Evolutionary conservation across 2,329 filamentous ascomycete genomes (phyloP).

Genomic region (Talaromyces islandicus): DNA sequence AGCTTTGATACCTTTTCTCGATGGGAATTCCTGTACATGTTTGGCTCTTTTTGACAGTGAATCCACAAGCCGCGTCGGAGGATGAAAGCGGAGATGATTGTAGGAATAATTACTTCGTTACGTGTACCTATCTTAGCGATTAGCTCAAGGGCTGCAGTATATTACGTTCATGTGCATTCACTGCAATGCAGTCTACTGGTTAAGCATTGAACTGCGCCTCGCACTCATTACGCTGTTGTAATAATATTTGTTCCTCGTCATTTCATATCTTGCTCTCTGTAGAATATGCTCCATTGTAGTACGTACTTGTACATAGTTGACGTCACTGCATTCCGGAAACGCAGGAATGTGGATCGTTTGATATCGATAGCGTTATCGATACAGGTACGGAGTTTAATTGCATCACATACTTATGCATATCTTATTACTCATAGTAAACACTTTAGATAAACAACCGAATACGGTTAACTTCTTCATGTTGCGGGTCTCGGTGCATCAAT

Average conservation of each 20-base stretch:
- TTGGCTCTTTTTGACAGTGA: neutral
- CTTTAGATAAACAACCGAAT: neutral
- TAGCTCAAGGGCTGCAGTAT: neutral
- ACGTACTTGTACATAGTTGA: neutral
- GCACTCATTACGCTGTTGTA: neutral
- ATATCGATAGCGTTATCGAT: neutral
- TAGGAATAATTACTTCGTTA: slow-evolving; percentile 1
- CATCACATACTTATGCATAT: too few species aligned
- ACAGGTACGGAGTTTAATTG: too few species aligned
- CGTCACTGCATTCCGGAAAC: neutral
- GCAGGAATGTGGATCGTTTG: neutral
- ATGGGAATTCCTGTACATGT: neutral
- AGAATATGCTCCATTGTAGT: neutral
- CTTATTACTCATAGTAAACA: neutral
- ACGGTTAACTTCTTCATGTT: too few species aligned
- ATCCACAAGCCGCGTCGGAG: neutral
- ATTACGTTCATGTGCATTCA: neutral
- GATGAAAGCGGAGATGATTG: neutral
- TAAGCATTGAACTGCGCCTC: neutral
- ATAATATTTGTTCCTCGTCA: neutral
- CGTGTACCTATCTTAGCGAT: neutral
- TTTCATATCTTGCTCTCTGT: neutral
- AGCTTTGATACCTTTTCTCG: neutral
- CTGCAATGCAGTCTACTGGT: neutral
- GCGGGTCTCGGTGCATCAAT: too few species aligned